These are phyloP conservation scores for Ocimum tenuiflorum DNA, from an alignment of 257 asterid genomes.

Conservation along the genomic window DNA sequence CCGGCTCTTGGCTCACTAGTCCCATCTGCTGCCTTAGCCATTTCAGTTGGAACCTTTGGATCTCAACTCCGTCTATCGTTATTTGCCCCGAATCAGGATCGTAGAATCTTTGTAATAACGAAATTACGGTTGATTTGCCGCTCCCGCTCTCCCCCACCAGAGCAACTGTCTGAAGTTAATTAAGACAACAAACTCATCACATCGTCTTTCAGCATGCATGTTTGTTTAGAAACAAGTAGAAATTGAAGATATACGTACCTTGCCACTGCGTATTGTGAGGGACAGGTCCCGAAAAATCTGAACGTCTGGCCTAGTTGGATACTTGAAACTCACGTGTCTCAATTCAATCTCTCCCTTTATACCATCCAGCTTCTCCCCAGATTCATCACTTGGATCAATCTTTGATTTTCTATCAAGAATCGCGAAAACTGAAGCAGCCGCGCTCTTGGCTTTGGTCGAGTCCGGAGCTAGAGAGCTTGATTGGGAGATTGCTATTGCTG, in stretches of 20 bases:
- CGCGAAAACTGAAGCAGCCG: slow-evolving; percentile 70
- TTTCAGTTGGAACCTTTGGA: slow-evolving; percentile 56
- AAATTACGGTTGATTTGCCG: slow-evolving; percentile 78
- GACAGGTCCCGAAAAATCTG: slow-evolving; percentile 62
- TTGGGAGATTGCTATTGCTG: slow-evolving; percentile 74
- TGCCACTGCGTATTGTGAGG: slow-evolving; percentile 57
- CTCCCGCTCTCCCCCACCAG: slow-evolving; percentile 95
- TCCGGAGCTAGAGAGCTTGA: slow-evolving; percentile 80
- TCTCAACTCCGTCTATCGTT: slow-evolving; percentile 69
- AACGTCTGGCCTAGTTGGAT: slow-evolving; percentile 78
- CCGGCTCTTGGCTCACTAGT: slow-evolving; percentile 86
- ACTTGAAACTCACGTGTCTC: slow-evolving; percentile 60
- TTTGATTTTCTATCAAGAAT: slow-evolving; percentile 64
- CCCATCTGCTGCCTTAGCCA: slow-evolving; percentile 96
- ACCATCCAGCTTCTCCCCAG: slow-evolving; percentile 56
- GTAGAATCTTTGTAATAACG: slow-evolving; percentile 71
- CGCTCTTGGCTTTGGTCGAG: slow-evolving; percentile 69
- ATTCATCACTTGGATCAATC: slow-evolving; percentile 68
- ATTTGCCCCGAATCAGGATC: slow-evolving; percentile 69
- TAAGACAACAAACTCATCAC: too few species aligned
- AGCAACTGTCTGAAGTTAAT: slow-evolving; percentile 67
- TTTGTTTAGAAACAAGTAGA: too few species aligned
- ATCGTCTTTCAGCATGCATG: too few species aligned
- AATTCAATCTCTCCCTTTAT: slow-evolving; percentile 73
- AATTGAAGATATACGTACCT: slow-evolving; percentile 29